Percentiles rank a stretch among this genome's conserved stretches.
phyloP scores from a whole-genome alignment of 306 rosid genomes.

The Cicer cuneatum region DNA sequence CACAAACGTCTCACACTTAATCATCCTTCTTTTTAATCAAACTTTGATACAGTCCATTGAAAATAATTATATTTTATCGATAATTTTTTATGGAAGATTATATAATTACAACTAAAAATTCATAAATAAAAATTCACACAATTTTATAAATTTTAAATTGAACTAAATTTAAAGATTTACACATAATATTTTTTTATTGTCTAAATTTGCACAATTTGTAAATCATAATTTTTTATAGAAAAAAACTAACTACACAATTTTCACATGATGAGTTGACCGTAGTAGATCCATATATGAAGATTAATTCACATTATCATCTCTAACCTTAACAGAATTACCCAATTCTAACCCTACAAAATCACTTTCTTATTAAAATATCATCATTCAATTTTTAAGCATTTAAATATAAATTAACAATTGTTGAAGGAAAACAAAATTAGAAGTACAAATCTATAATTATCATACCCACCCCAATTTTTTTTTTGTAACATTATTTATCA shows the following conservation, averaged over 20 bases:
- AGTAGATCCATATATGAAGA: background rate
- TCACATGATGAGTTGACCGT: background rate
- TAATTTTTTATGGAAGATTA: too few species aligned
- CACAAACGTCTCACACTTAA: background rate
- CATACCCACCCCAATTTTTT: background rate
- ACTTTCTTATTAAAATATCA: background rate
- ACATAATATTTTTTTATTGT: too few species aligned
- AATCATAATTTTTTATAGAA: background rate
- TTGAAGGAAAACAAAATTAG: background rate
- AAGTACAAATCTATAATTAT: constrained; percentile 13
- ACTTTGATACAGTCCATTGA: too few species aligned
- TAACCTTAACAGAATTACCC: background rate
- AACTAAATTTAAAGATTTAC: too few species aligned
- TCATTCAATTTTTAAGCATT: background rate
- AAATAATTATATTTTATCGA: too few species aligned
- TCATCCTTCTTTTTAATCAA: too few species aligned
- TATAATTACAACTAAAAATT: too few species aligned
- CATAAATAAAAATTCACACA: too few species aligned
- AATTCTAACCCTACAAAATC: background rate
- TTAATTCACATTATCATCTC: background rate
- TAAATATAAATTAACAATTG: background rate
- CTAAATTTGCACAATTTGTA: background rate
- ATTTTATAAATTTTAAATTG: too few species aligned
- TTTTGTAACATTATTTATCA: background rate
- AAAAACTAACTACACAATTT: background rate